Conservation (phyloP, 2,329 filamentous ascomycete genomes). For the Aspergillus eucalypticola region DNA sequence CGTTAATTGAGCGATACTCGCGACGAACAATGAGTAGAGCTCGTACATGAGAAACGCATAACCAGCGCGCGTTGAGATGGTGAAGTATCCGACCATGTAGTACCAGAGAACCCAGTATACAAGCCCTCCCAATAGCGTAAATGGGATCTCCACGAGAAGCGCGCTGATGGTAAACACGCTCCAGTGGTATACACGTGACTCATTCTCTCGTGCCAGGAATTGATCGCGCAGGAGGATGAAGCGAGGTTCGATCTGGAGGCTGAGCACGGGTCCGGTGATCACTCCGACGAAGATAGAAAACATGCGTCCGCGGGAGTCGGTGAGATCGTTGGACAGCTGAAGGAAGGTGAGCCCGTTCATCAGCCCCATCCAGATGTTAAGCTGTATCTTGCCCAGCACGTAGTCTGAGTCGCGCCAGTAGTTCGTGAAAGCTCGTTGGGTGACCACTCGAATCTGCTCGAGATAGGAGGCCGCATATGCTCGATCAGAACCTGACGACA, state of each 20-base stretch:
- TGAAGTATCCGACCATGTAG: slow-evolving; percentile 73
- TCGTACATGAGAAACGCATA: slow-evolving; percentile 85
- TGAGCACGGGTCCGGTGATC: slow-evolving; percentile 4
- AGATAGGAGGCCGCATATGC: slow-evolving; percentile 40
- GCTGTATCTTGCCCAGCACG: slow-evolving; percentile 6
- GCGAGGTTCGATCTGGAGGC: slow-evolving; percentile 17
- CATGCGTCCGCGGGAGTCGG: not conserved
- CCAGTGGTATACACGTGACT: slow-evolving; percentile 17
- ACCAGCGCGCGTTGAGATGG: slow-evolving; percentile 63
- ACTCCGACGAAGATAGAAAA: slow-evolving; percentile 11
- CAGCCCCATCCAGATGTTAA: slow-evolving; percentile 12
- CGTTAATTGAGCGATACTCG: slow-evolving; percentile 65
- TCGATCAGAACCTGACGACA: not conserved
- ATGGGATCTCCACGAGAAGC: slow-evolving; percentile 16
- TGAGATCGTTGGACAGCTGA: not conserved
- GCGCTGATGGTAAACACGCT: slow-evolving; percentile 12
- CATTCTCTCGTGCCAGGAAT: slow-evolving; percentile 14
- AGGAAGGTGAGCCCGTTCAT: slow-evolving; percentile 15
- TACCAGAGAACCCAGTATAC: slow-evolving; percentile 78
- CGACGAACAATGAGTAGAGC: slow-evolving; percentile 65
- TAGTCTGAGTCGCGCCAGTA: slow-evolving; percentile 22
- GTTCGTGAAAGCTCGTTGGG: slow-evolving; percentile 12
- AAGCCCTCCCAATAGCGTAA: slow-evolving; percentile 67
- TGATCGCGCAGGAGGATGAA: slow-evolving; percentile 17
- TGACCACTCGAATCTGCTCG: slow-evolving; percentile 64